Conservation (phyloP, 805 yeast species). For the Candida jianshihensis region DNA sequence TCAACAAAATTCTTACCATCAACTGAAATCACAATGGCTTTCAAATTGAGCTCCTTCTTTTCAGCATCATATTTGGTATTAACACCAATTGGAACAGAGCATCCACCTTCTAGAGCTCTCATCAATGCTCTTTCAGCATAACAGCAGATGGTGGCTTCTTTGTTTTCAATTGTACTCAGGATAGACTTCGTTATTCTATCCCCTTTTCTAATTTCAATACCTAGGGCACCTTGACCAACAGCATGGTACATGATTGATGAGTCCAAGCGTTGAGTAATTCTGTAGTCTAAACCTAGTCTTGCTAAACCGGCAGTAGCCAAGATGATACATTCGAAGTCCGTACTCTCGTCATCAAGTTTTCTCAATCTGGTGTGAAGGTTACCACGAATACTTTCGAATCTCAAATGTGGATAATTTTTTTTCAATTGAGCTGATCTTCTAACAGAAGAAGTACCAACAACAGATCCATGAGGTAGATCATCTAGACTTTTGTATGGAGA, state of each 20-base stretch:
- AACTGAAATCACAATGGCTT: slow-evolving; percentile 74
- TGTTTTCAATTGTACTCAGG: slow-evolving; percentile 58
- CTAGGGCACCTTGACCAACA: slow-evolving; percentile 98
- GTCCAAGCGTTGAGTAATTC: slow-evolving; percentile 69
- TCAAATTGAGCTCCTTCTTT: slow-evolving; percentile 42
- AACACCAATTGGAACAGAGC: slow-evolving; percentile 96
- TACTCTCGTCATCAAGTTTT: slow-evolving; percentile 69
- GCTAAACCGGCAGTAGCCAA: slow-evolving; percentile 90
- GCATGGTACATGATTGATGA: slow-evolving; percentile 87
- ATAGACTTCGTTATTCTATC: slow-evolving; percentile 55
- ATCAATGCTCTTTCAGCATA: slow-evolving; percentile 82
- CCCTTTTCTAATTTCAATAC: slow-evolving; percentile 75
- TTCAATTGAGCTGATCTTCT: slow-evolving; percentile 89
- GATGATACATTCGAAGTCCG: slow-evolving; percentile 65
- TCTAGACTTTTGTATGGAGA: slow-evolving; percentile 56
- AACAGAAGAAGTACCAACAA: slow-evolving; percentile 92
- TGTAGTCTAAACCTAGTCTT: slow-evolving; percentile 61
- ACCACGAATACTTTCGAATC: slow-evolving; percentile 84
- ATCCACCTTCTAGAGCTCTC: slow-evolving; percentile 92
- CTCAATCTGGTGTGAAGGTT: slow-evolving; percentile 69
- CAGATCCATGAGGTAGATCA: slow-evolving; percentile 78
- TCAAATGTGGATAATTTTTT: slow-evolving; percentile 67
- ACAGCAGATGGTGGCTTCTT: slow-evolving; percentile 65
- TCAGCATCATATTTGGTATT: slow-evolving; percentile 45
- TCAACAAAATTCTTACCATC: slow-evolving; percentile 74